Evolutionary conservation across 495 filamentous ascomycete genomes (phyloP), one percentile per base, ranked within the genome.

Genomic region (Tetracladium marchalianum): DNA sequence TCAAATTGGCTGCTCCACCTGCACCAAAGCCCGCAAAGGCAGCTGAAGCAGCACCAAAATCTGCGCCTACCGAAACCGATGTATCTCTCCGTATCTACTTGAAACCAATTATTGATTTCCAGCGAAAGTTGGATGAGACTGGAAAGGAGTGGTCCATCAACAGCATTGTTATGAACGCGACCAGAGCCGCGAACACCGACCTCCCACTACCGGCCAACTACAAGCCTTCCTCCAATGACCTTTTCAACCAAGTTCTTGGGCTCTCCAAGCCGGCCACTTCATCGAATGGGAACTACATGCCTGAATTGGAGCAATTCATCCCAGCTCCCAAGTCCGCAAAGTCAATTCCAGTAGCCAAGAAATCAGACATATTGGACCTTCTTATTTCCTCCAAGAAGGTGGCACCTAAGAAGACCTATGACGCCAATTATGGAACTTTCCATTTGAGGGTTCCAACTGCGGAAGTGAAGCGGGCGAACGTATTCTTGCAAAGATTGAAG

Each of bases 241-340:
- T 98, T 6, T 96, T 97, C 64, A 77, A 95, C 57, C 77, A 90
- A 57, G 67, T 98, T 12, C 75, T 98, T 10, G 90, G 90, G 17
- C 63, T 86, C 1, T 73, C 82, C 46, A 78, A 77, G 52, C 66
- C 78, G 7, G 52, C 67, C 40, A 59, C 60, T 11, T 57, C 56
- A 10, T 66, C 69, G 16, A 61, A 61, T 2, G 73, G 75, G 16
- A 71, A 72, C 1, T 68, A 70, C 19, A 81, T 81, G 1, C 63
- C 66, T 41, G 95, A 84, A 56, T 62, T 80, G 1, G 89, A 90
- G 1, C 84, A 90, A 61, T 68, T 94, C 37, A 80, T 78, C 32
- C 77, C 78, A 13, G 58, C 51, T 17, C 53, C 53, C 6, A 50
- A 53, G 7, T 31, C 62, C 9, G 46, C 49, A 3, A 19, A 56